Evolutionary conservation across 768 basidiomycete genomes (phyloP).

Genomic region (Dentipellis fragilis): DNA sequence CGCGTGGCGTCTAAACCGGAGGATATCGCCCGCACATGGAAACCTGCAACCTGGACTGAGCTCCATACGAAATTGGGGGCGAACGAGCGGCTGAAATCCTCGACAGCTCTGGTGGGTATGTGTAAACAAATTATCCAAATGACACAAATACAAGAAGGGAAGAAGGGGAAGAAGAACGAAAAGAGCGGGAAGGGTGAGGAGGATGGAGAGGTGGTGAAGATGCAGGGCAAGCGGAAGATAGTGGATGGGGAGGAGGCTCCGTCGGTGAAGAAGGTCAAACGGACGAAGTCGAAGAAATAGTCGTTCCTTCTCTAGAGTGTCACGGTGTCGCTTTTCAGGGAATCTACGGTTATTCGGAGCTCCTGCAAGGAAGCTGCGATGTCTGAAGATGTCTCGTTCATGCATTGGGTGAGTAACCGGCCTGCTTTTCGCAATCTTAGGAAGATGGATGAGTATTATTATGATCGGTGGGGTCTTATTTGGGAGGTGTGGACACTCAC

Average conservation of each 20-base stretch:
- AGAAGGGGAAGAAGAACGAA: slow-evolving; percentile 12
- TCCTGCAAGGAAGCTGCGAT: neutral
- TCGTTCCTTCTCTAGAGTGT: neutral
- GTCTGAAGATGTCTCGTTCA: neutral
- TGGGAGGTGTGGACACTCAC: slow-evolving; percentile 20
- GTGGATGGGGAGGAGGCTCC: slow-evolving; percentile 4
- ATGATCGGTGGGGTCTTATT: neutral
- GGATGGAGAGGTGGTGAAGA: slow-evolving; percentile 13
- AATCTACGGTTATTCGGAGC: neutral
- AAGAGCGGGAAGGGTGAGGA: slow-evolving; percentile 4
- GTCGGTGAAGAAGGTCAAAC: slow-evolving; percentile 27
- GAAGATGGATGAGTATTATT: too few species aligned
- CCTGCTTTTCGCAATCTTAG: slow-evolving; percentile 4
- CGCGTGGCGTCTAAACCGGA: slow-evolving; percentile 26
- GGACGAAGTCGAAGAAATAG: slow-evolving; percentile 26
- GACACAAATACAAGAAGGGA: neutral
- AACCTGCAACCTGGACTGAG: slow-evolving; percentile 42
- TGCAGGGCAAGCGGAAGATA: slow-evolving; percentile 20
- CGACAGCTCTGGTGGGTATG: slow-evolving; percentile 48
- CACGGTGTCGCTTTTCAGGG: neutral
- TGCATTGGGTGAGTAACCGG: neutral
- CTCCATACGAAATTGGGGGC: slow-evolving; percentile 37
- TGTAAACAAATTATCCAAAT: slow-evolving; percentile 49
- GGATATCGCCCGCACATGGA: slow-evolving; percentile 41
- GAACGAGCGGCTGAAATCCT: slow-evolving; percentile 53